Percentiles rank a stretch among this genome's conserved stretches.
These are phyloP conservation scores for Chalaropsis ovoidea DNA, from an alignment of 2,329 filamentous ascomycete species.

Conservation along the genomic window DNA sequence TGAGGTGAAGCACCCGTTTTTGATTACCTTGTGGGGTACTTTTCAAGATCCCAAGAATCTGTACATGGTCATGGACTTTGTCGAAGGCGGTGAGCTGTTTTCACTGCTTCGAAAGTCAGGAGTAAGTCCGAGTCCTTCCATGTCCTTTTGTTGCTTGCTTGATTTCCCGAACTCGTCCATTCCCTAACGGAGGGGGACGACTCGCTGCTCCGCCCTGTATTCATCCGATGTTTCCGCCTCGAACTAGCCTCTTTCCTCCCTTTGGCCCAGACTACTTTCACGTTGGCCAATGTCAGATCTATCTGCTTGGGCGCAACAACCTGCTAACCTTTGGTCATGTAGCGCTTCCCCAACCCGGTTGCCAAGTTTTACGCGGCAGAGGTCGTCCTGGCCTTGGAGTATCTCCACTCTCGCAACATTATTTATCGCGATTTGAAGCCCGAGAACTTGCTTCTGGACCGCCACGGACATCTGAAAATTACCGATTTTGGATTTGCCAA, in stretches of 20 bases:
- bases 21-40: constrained; percentile 96
- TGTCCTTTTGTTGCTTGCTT: neutral
- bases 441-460: constrained; percentile 82
- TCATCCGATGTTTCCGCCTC: neutral
- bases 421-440: constrained; percentile 97
- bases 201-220: constrained; percentile 16
- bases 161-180: neutral
- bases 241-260: neutral
- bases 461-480: constrained; percentile 91
- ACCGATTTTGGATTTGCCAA: constrained; percentile 99
- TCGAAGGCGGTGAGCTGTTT: constrained; percentile 95
- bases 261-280: neutral
- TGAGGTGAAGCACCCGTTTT: constrained; percentile 93
- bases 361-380: constrained; percentile 99
- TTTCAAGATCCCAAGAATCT: constrained; percentile 92
- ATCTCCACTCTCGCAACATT: constrained; percentile 87
- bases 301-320: neutral
- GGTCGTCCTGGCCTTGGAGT: constrained; percentile 89
- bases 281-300: neutral
- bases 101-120: constrained; percentile 90
- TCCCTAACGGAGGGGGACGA: neutral
- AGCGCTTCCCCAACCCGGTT: constrained; percentile 97
- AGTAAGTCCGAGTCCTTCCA: constrained; percentile 43
- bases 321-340: constrained; percentile 14
- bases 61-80: constrained; percentile 99